Conservation (phyloP, 1,139 yeast species). For the Hyphopichia wangnamkhiaoensis region DNA sequence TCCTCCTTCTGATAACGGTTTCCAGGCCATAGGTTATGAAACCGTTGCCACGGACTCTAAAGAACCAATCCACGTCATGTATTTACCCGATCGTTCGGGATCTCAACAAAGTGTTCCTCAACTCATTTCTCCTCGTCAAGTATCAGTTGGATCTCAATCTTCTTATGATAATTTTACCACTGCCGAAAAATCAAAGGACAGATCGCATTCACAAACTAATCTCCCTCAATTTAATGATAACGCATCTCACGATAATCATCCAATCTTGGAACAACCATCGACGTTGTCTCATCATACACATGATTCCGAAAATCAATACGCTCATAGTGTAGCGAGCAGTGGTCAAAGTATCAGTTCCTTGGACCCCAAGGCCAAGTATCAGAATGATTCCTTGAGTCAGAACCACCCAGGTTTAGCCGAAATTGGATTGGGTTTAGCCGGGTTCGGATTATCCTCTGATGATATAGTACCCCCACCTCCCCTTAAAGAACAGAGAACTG, state of each 20-base stretch:
- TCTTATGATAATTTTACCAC: conserved; percentile 10
- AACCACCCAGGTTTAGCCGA: conserved; percentile 13
- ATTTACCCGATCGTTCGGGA: conserved; percentile 23
- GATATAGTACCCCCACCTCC: conserved; percentile 25
- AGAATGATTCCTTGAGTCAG: not conserved
- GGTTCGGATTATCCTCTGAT: conserved; percentile 28
- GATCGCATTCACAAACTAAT: conserved; percentile 3
- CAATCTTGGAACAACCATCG: not conserved
- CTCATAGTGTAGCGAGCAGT: conserved; percentile 15
- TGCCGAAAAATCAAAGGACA: conserved; percentile 6
- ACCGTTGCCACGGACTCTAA: conserved; percentile 20
- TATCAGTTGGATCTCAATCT: conserved; percentile 16
- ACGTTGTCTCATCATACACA: conserved; percentile 1
- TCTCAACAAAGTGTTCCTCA: conserved; percentile 1
- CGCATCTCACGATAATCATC: too few species aligned
- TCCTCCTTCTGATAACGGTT: conserved; percentile 10
- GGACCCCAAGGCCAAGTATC: conserved; percentile 27
- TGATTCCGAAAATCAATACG: conserved; percentile 3
- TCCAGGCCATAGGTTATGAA: conserved; percentile 40
- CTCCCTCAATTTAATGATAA: too few species aligned
- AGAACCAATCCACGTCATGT: conserved; percentile 33
- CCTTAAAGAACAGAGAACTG: not conserved
- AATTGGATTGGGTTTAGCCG: conserved; percentile 24
- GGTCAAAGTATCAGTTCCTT: conserved; percentile 26
- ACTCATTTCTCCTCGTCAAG: conserved; percentile 14